A percentile compares a stretch with the other conserved stretches of the same genome.
phyloP scores from a whole-genome alignment of 1,139 yeast species.

The Zygosaccharomyces sapae region DNA sequence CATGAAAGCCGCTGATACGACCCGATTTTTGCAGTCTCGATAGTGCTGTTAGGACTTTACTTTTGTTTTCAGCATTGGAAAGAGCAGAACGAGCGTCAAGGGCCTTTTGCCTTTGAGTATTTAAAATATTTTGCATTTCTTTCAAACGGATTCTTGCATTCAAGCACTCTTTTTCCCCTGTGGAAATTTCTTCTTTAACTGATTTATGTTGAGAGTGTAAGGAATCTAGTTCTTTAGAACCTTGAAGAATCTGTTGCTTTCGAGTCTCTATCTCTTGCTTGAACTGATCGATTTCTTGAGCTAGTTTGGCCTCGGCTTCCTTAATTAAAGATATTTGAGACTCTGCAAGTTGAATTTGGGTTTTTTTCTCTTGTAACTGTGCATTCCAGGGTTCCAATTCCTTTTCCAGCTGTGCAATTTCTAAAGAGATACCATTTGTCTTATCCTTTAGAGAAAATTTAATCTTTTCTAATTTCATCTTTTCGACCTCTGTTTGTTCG shows the following conservation, averaged over 20 bases:
- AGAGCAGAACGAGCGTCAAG: conserved; percentile 61
- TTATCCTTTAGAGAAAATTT: conserved; percentile 68
- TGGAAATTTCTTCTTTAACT: conserved; percentile 48
- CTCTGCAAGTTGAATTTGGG: conserved; percentile 59
- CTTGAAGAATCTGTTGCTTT: conserved; percentile 50
- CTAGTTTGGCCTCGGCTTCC: conserved; percentile 38
- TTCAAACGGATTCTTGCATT: conserved; percentile 48
- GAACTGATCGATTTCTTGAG: conserved; percentile 46
- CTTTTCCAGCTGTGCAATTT: conserved; percentile 50
- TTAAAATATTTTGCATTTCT: conserved; percentile 52
- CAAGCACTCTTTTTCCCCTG: conserved; percentile 57
- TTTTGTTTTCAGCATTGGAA: conserved; percentile 60
- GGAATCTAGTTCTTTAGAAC: conserved; percentile 44
- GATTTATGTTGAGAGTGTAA: conserved; percentile 46
- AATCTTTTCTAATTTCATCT: conserved; percentile 53
- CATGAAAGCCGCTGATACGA: conserved; percentile 79
- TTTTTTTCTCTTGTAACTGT: conserved; percentile 59
- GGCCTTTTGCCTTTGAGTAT: conserved; percentile 54
- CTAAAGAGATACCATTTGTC: conserved; percentile 37
- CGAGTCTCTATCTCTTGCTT: conserved; percentile 47
- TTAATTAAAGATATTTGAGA: conserved; percentile 61
- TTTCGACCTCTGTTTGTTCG: conserved; percentile 49
- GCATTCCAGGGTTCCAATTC: conserved; percentile 82
- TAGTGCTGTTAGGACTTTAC: conserved; percentile 67
- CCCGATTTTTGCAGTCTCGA: conserved; percentile 72